phyloP scores from a whole-genome alignment of 2,329 filamentous ascomycete species.

The Cercospora canescens region DNA sequence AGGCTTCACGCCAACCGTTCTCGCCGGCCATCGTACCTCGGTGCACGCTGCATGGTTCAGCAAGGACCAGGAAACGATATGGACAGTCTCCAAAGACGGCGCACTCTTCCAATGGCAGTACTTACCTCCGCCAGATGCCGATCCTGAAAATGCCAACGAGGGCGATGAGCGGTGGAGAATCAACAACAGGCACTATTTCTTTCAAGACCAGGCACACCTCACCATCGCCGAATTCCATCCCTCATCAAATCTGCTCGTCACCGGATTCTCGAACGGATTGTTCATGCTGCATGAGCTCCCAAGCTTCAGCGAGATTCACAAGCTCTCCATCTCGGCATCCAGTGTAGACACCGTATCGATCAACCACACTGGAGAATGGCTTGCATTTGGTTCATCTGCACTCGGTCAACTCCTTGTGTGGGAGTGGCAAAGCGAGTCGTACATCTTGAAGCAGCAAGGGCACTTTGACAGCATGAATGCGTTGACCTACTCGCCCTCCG shows the following conservation, averaged over 20 bases:
- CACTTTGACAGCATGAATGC: conserved; percentile 97
- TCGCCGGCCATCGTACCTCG: conserved; percentile 86
- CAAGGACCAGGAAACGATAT: conserved; percentile 90
- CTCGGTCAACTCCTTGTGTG: conserved; percentile 95
- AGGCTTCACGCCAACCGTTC: conserved; percentile 82
- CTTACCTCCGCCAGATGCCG: conserved; percentile 55
- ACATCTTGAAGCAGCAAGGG: conserved; percentile 96
- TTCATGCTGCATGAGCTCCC: conserved; percentile 96
- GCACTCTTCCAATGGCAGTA: conserved; percentile 94
- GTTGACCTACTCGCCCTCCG: conserved; percentile 89
- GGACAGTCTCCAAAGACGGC: conserved; percentile 96
- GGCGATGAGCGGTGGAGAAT: conserved; percentile 85
- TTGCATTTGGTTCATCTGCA: conserved; percentile 94
- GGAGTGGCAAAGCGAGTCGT: conserved; percentile 99
- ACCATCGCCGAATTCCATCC: conserved; percentile 90
- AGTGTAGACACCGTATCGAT: conserved; percentile 94
- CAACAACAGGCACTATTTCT: conserved; percentile 87
- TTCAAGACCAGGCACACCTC: conserved; percentile 83
- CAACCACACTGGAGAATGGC: conserved; percentile 93
- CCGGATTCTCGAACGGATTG: conserved; percentile 90
- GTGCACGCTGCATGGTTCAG: conserved; percentile 98
- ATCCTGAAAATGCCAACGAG: conserved; percentile 55
- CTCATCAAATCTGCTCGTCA: conserved; percentile 85
- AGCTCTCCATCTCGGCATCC: conserved; percentile 89
- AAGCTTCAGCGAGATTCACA: conserved; percentile 93